Percentiles rank a stretch among this genome's conserved stretches.
phyloP scores from a whole-genome alignment of 331 rosid genomes.

The Telfairia occidentalis region DNA sequence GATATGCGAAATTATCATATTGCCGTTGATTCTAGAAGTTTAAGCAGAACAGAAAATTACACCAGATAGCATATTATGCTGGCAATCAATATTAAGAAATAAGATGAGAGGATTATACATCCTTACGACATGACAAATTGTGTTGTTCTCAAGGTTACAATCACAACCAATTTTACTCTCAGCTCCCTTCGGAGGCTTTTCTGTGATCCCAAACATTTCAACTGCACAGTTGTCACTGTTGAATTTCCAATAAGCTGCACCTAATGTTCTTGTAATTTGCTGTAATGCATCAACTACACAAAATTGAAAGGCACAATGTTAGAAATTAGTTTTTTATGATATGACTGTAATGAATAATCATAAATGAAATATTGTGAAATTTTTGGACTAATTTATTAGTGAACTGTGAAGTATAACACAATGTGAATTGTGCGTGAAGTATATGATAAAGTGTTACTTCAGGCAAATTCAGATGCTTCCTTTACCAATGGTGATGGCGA shows the following conservation, averaged over 20 bases:
- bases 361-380: not conserved
- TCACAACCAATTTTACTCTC: slow-evolving; percentile 18
- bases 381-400: not conserved
- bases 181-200: slow-evolving; percentile 16
- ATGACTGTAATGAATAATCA: not conserved
- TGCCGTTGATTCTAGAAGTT: not conserved
- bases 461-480: not conserved
- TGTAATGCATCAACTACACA: slow-evolving; percentile 34
- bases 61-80: not conserved
- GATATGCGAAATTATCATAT: not conserved
- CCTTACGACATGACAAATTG: slow-evolving; percentile 53
- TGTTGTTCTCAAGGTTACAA: slow-evolving; percentile 18
- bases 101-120: slow-evolving; percentile 41
- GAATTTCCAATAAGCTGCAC: slow-evolving; percentile 33
- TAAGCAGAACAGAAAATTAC: not conserved
- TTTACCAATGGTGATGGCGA: not conserved
- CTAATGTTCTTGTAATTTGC: slow-evolving; percentile 28
- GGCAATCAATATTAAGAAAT: not conserved
- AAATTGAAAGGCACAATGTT: not conserved
- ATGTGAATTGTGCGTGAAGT: not conserved
- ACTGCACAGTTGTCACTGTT: slow-evolving; percentile 20
- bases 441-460: not conserved
- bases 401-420: not conserved
- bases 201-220: slow-evolving; percentile 28
- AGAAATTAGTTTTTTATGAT: not conserved